Base-by-base conservation (phyloP, 1,284 basidiomycete genomes). In the Xerocomus minutiporus region DNA sequence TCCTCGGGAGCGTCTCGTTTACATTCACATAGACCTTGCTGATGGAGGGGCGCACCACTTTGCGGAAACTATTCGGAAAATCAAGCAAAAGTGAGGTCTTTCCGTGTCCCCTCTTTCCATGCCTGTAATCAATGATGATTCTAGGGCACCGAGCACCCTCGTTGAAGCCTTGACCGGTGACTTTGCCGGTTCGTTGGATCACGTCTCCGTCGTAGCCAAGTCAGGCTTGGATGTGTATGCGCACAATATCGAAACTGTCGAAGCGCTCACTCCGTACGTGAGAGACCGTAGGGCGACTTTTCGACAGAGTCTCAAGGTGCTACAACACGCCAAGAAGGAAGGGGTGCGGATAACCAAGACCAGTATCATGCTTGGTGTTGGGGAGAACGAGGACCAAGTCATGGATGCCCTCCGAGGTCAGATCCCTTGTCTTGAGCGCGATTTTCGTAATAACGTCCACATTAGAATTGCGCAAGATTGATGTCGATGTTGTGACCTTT, bases 401-500 rank as follows among this genome's bases (percentile, higher is more conserved):
- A 73, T 89, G 69, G 83, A 89, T 64, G 86, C 95, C 1, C 78
- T 99, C 5, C 80, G 82, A 76, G 90, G 94, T 92, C 56, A 61
- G 59, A 26, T 50, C 65, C 2, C 15, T 51, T 25, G 36, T 45
- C 34, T 11, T 47, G 38, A 23, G 15, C 5, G 39, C 31, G 26
- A 51, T 35, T 15, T 17, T 34, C 36, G 28, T 51, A 39, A 43
- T 46, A 26, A 54, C 39, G 9, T 39, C 7, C 9, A 11, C 34
- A 40, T 40, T 66, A 93, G 96, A 96, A 60, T 80, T 99, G 4
- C 86, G 96, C 40, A 87, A 86, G 58, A 78, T 84, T 36, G 80
- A 93, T 57, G 96, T 99, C 34, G 95, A 99, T 67, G 96, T 99
- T 8, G 95, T 99, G 31, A 99, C 97, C 0, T 98, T 99, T 67